These are phyloP conservation scores for Vanrija humicola DNA, from an alignment of 1,284 basidiomycete genomes.

Conservation along the genomic window DNA sequence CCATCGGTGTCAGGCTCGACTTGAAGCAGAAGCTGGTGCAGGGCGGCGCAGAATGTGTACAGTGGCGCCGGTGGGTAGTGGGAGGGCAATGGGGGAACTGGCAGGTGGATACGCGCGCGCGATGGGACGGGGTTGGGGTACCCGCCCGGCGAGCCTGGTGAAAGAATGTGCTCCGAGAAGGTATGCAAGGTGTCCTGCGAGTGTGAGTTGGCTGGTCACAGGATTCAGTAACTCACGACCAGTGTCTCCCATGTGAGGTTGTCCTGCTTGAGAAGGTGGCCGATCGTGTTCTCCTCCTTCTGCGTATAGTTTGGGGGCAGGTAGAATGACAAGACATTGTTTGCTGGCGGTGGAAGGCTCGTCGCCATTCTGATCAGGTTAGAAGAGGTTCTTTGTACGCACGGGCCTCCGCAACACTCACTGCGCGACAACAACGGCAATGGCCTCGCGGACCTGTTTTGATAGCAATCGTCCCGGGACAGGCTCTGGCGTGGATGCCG, in stretches of 20 bases:
- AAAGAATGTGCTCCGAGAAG: slow-evolving; percentile 38
- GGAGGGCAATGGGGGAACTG: slow-evolving; percentile 36
- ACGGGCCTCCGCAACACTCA: slow-evolving; percentile 15
- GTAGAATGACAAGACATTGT: slow-evolving; percentile 32
- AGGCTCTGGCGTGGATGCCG: not conserved
- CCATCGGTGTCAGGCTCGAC: slow-evolving; percentile 24
- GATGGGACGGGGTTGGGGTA: slow-evolving; percentile 46
- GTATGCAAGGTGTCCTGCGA: slow-evolving; percentile 35
- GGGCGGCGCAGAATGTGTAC: slow-evolving; percentile 39
- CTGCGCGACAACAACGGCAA: slow-evolving; percentile 33
- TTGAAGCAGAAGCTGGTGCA: slow-evolving; percentile 32
- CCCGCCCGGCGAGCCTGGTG: slow-evolving; percentile 33
- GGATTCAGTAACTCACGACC: slow-evolving; percentile 34
- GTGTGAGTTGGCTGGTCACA: too few species aligned
- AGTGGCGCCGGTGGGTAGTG: slow-evolving; percentile 36
- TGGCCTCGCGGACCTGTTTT: slow-evolving; percentile 29
- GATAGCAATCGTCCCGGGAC: slow-evolving; percentile 16
- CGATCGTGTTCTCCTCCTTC: slow-evolving; percentile 42
- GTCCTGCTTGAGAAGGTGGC: slow-evolving; percentile 31
- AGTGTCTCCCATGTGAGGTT: slow-evolving; percentile 38
- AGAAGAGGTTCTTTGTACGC: not conserved
- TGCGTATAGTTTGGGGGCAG: slow-evolving; percentile 37
- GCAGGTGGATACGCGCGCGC: slow-evolving; percentile 32
- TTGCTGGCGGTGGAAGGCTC: slow-evolving; percentile 35
- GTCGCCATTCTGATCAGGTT: slow-evolving; percentile 31